Conservation (phyloP, 75 land plant species). For the Selaginella moellendorffii region DNA sequence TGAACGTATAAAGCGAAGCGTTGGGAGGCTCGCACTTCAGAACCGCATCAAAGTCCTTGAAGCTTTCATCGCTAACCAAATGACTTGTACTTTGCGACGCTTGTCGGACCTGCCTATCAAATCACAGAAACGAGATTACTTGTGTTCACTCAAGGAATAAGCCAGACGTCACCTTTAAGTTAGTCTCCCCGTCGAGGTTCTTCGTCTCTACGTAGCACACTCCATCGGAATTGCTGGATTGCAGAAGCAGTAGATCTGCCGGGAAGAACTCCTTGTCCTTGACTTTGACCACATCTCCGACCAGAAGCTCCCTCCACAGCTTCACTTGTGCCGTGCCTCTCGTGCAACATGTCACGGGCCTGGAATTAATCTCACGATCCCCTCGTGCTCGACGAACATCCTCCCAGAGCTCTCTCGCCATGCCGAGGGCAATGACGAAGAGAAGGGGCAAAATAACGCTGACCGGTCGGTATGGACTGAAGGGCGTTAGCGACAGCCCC, state of each 20-base stretch:
- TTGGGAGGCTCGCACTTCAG: conserved; percentile 23
- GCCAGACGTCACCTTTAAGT: conserved; percentile 5
- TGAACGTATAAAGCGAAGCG: conserved; percentile 22
- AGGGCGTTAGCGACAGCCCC: background rate
- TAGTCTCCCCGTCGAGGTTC: conserved; percentile 8
- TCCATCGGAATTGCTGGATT: background rate
- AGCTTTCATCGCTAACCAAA: background rate
- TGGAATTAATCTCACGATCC: background rate
- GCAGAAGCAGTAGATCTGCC: conserved; percentile 2
- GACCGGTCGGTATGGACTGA: background rate
- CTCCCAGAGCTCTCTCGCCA: conserved; percentile 9
- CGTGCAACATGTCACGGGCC: background rate
- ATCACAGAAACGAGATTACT: background rate
- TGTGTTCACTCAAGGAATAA: background rate
- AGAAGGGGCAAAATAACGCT: background rate
- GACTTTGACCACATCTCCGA: background rate
- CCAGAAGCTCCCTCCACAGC: background rate
- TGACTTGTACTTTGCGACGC: conserved; percentile 16
- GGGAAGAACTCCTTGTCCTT: conserved; percentile 6
- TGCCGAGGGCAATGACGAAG: background rate
- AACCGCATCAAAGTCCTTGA: conserved; percentile 9
- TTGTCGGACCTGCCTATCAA: conserved; percentile 20
- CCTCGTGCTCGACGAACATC: conserved; percentile 5
- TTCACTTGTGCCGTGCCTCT: background rate
- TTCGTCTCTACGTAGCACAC: conserved; percentile 7